Base-by-base conservation (phyloP, 345 rosid genomes). In the Capsella bursapastoris region DNA sequence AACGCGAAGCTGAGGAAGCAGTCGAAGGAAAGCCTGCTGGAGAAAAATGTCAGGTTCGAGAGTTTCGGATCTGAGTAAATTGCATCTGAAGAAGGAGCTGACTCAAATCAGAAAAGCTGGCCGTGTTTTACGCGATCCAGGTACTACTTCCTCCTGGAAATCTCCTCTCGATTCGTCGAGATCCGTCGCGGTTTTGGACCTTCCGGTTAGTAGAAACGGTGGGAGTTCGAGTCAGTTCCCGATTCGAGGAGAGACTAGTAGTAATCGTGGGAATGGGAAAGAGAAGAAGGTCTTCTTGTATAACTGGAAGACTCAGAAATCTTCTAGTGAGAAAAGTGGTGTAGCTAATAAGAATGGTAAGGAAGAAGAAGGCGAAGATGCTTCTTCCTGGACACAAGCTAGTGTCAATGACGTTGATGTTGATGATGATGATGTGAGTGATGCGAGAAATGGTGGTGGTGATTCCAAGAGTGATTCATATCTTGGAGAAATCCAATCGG, bases 61-160 rank as follows among this genome's bases (percentile, higher is more conserved):
- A 76, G 84, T 86, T 25, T 75, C 85, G 80, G 89, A 88, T 82
- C 92, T 93, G 45, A 87, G 91, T 73, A 85, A 86, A 67, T 61
- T 91, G 16, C 97, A 95, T 73, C 82, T 95, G 80, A 90, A 82
- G 89, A 88, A 85, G 83, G 97, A 95, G 79, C 88, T 91, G 2
- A 88, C 89, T 78, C 97, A 91, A 85, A 92, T 95, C 84, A 80
- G 92, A 43, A 95, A 95, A 78, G 97, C 93, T 49, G 84, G 92
- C n/a, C 78, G 96, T 7, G 83, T 87, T 71, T 73, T 95, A 71
- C 87, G 99, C 48, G 99, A 95, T 84, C 99, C 99, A 6, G 97
- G 93, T 2, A 92, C 97, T 44, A 80, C 88, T 57, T 88, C 96
- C 63, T 90, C 97, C 0, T 88, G 92, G 90, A 88, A 82, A 80